These are phyloP conservation scores for Phycomyces blakesleeanus DNA, from an alignment of 192 early-diverging fungal genomes.

Conservation along the genomic window DNA sequence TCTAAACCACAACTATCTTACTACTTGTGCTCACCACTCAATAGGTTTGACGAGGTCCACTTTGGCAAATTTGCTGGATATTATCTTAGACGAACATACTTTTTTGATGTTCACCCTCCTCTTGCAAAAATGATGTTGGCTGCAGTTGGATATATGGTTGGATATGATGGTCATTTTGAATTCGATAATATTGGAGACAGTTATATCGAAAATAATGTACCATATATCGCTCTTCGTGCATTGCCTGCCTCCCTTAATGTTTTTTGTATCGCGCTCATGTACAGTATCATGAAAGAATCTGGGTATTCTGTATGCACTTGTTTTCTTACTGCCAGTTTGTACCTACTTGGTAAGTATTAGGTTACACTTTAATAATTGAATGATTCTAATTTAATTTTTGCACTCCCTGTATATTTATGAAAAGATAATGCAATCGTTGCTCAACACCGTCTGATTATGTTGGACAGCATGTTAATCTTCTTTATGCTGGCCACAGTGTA, in stretches of 20 bases:
- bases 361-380: not conserved
- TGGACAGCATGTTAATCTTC: conserved; percentile 92
- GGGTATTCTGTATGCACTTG: conserved; percentile 75
- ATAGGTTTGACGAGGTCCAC: conserved; percentile 96
- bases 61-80: conserved; percentile 98
- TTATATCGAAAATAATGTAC: conserved; percentile 85
- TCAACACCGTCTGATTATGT: conserved; percentile 88
- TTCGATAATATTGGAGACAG: conserved; percentile 94
- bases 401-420: too few species aligned
- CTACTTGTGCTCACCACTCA: not conserved
- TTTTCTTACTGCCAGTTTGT: conserved; percentile 69
- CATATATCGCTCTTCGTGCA: conserved; percentile 79
- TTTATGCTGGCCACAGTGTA: conserved; percentile 84
- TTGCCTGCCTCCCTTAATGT: conserved; percentile 79
- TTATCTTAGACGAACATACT: conserved; percentile 85
- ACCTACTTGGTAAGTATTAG: conserved; percentile 70
- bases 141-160: conserved; percentile 73
- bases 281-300: conserved; percentile 83
- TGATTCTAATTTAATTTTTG: not conserved
- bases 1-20: not conserved
- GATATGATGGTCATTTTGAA: conserved; percentile 93
- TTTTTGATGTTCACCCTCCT: conserved; percentile 97
- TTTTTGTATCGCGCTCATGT: conserved; percentile 70
- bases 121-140: conserved; percentile 91
- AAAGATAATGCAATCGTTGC: conserved; percentile 87